Conservation (phyloP, 768 basidiomycete genomes). For the Piloderma croceum region DNA sequence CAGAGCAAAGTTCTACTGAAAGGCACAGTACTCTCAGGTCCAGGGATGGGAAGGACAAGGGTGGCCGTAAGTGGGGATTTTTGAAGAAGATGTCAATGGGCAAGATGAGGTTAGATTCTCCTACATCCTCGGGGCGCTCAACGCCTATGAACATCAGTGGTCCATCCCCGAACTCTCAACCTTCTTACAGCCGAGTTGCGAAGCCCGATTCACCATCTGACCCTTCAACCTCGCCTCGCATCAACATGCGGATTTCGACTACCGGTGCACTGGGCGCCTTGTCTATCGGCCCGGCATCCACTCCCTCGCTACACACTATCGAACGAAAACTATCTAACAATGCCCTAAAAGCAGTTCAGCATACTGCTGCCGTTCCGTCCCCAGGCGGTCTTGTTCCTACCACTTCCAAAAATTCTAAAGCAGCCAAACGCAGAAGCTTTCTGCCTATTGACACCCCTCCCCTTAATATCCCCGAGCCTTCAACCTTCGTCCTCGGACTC, state of each 20-base stretch:
- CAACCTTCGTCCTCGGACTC: slow-evolving; percentile 51
- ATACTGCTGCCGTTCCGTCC: too few relatives aligned
- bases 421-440: slow-evolving; percentile 81
- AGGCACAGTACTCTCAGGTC: too few relatives aligned
- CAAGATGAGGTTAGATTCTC: slow-evolving; percentile 69
- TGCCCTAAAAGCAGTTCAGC: slow-evolving; percentile 3
- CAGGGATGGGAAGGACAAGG: slow-evolving; percentile 49
- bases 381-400: slow-evolving; percentile 37
- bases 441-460: slow-evolving; percentile 74
- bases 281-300: slow-evolving; percentile 10
- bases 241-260: slow-evolving; percentile 69
- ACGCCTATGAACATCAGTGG: slow-evolving; percentile 18
- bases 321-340: slow-evolving; percentile 13
- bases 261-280: slow-evolving; percentile 52
- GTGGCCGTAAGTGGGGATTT: slow-evolving; percentile 89
- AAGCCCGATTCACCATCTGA: slow-evolving; percentile 15
- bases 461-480: slow-evolving; percentile 59
- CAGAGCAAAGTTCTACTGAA: too few relatives aligned
- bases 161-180: slow-evolving; percentile 10
- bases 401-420: slow-evolving; percentile 39
- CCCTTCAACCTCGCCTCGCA: slow-evolving; percentile 44
- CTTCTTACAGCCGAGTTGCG: slow-evolving; percentile 10
- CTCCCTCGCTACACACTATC: slow-evolving; percentile 19
- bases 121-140: slow-evolving; percentile 33
- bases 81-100: slow-evolving; percentile 99